Conservation (phyloP, 179 eudicot species). For the Spergularia azorica region DNA sequence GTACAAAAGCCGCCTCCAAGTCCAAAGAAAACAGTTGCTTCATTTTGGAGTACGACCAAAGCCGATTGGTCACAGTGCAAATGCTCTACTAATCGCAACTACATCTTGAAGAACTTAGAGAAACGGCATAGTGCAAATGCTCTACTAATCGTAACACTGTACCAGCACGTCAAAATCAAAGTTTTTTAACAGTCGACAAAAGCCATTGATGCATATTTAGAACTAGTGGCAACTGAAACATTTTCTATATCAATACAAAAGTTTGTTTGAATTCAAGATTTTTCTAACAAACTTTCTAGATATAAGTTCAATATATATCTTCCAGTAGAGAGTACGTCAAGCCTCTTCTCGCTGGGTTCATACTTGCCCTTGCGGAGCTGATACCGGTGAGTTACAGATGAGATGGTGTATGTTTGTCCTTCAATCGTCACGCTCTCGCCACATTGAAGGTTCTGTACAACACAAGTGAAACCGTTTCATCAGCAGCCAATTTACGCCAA, state of each 20-base stretch:
- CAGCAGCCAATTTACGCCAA: slow-evolving; percentile 1
- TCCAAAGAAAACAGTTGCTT: too few relatives aligned
- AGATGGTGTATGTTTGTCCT: slow-evolving; percentile 84
- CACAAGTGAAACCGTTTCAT: neutral
- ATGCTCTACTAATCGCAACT: too few relatives aligned
- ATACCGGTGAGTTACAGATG: slow-evolving; percentile 83
- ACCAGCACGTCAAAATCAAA: too few relatives aligned
- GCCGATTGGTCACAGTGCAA: too few relatives aligned
- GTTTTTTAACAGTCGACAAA: too few relatives aligned
- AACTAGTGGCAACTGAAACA: too few relatives aligned
- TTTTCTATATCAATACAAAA: neutral
- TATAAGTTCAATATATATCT: slow-evolving; percentile 86
- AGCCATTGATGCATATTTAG: too few relatives aligned
- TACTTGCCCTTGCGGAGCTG: slow-evolving; percentile 88
- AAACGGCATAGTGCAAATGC: too few relatives aligned
- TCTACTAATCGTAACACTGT: too few relatives aligned
- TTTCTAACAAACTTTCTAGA: slow-evolving; percentile 62
- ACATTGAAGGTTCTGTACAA: slow-evolving; percentile 73
- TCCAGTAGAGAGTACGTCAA: slow-evolving; percentile 76
- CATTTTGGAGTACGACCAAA: too few relatives aligned
- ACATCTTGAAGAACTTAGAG: too few relatives aligned
- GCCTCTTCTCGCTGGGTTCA: slow-evolving; percentile 81
- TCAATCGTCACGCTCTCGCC: slow-evolving; percentile 94
- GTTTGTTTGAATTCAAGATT: slow-evolving; percentile 44
- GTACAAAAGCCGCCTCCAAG: too few relatives aligned